These are phyloP conservation scores for Fusarium setosum DNA, from an alignment of 2,329 filamentous ascomycete species.

Conservation along the genomic window DNA sequence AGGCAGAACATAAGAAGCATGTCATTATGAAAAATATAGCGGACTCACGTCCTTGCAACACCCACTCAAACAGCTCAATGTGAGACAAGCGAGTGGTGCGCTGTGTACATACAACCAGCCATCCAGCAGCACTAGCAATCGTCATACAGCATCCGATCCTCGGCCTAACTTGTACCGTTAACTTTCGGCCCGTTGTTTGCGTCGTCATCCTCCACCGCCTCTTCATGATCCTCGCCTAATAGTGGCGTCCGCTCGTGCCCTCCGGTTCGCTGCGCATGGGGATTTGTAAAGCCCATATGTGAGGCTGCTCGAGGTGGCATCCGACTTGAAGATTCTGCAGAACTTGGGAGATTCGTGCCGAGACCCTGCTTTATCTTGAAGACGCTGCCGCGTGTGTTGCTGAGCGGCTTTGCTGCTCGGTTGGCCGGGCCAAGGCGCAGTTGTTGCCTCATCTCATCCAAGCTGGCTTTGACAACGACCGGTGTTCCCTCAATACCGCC, in stretches of 20 bases:
- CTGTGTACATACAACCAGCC: neutral
- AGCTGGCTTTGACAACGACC: constrained; percentile 68
- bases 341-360: constrained; percentile 15
- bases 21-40: constrained; percentile 12
- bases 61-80: neutral
- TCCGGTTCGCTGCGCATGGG: neutral
- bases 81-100: neutral
- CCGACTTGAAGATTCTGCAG: constrained; percentile 26
- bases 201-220: constrained; percentile 30
- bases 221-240: constrained; percentile 38
- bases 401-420: constrained; percentile 69
- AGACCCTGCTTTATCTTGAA: constrained; percentile 73
- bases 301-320: constrained; percentile 37
- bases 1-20: neutral
- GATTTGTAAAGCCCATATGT: constrained; percentile 33
- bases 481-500: constrained; percentile 59
- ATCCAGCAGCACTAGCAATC: neutral
- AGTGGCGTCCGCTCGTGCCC: constrained; percentile 47
- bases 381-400: constrained; percentile 69
- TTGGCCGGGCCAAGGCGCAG: constrained; percentile 76
- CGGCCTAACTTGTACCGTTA: constrained; percentile 36
- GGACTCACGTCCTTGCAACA: constrained; percentile 6
- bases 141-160: constrained; percentile 1
- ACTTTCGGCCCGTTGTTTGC: constrained; percentile 16
- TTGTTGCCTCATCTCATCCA: constrained; percentile 72